Percentiles rank a stretch among this genome's conserved stretches.
Evolutionary conservation across 495 filamentous ascomycete genomes (phyloP).

Genomic region (Lasiosphaeris hirsuta): DNA sequence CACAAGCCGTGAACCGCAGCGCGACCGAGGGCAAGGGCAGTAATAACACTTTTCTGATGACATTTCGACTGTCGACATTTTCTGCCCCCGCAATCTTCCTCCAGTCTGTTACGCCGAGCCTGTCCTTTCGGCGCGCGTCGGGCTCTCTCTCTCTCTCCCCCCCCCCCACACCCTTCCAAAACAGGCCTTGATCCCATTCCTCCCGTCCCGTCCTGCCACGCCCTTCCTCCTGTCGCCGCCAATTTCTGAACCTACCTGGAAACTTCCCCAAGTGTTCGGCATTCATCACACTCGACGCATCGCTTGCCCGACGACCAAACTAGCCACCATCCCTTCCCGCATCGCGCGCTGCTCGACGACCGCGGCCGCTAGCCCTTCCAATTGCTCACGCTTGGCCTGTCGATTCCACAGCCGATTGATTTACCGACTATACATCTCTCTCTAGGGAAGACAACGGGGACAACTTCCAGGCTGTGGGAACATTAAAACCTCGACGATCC

Average conservation of each 20-base stretch:
- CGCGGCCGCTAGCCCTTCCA: neutral
- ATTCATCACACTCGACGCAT: neutral
- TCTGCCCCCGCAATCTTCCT: too few species aligned
- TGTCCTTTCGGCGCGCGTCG: too few species aligned
- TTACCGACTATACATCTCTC: neutral
- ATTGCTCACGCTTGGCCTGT: neutral
- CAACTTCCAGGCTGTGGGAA: neutral
- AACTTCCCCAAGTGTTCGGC: neutral
- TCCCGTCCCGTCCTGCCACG: conserved; percentile 15
- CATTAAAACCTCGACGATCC: too few species aligned
- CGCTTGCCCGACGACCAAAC: conserved; percentile 1
- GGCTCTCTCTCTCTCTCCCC: neutral
- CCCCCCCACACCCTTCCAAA: conserved; percentile 23
- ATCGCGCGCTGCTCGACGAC: conserved; percentile 1
- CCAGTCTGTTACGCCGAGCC: too few species aligned
- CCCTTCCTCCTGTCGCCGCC: conserved; percentile 15
- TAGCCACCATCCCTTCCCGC: neutral
- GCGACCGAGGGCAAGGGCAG: too few species aligned
- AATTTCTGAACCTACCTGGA: neutral
- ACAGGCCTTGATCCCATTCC: conserved; percentile 15
- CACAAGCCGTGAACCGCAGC: too few species aligned
- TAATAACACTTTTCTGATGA: too few species aligned
- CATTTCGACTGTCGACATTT: too few species aligned
- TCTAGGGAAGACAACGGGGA: neutral
- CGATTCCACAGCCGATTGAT: neutral